Conservation (phyloP, 2,329 filamentous ascomycete species). For the Geosmithia flava region DNA sequence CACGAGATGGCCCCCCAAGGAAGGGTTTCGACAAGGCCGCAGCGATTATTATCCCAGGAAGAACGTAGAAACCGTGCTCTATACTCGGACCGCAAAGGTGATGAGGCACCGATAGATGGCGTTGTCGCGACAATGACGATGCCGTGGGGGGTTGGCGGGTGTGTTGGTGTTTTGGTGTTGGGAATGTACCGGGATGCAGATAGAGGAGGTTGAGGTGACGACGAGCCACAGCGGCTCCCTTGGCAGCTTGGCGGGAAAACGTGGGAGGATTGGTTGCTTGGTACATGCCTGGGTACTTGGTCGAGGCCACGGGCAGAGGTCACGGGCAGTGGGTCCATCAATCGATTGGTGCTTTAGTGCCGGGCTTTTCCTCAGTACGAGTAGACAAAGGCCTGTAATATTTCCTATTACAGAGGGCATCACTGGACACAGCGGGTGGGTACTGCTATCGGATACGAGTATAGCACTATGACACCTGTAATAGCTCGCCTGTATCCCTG, state of each 20-base stretch:
- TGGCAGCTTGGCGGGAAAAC: not conserved
- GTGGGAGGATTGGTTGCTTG: not conserved
- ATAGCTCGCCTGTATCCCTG: too few relatives aligned
- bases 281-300: too few relatives aligned
- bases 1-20: not conserved
- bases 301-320: too few relatives aligned
- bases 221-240: not conserved
- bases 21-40: not conserved
- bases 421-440: too few relatives aligned
- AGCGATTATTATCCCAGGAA: not conserved
- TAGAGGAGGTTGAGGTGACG: not conserved
- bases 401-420: too few relatives aligned
- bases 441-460: too few relatives aligned
- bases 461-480: too few relatives aligned
- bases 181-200: not conserved
- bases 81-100: not conserved
- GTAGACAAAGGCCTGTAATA: too few relatives aligned
- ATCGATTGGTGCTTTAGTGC: too few relatives aligned
- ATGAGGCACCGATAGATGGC: conserved; percentile 1
- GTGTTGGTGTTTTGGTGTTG: not conserved
- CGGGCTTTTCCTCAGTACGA: too few relatives aligned
- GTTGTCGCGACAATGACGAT: not conserved
- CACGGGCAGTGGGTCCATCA: too few relatives aligned
- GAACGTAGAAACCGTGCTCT: not conserved
- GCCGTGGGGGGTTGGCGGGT: not conserved